A percentile compares a stretch with the other conserved stretches of the same genome.
These are phyloP conservation scores for Cadophora malorum DNA, from an alignment of 2,329 filamentous ascomycete species.

Conservation along the genomic window DNA sequence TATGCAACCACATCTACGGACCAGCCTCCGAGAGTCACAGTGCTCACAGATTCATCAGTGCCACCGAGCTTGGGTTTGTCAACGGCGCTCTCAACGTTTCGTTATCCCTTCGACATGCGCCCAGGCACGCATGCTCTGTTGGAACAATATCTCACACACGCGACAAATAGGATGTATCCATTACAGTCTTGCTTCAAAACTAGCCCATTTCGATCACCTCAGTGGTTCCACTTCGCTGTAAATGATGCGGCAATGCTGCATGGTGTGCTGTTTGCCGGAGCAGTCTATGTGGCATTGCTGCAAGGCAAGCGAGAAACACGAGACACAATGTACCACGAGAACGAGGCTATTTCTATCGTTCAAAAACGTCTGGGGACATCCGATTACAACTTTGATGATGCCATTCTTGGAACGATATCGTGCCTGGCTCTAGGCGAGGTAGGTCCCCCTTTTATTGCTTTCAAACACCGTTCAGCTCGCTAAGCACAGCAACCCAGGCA, in stretches of 20 bases:
- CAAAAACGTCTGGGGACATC: slow-evolving; percentile 28
- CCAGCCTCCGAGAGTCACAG: background rate
- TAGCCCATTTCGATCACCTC: slow-evolving; percentile 31
- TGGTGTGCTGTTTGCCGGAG: slow-evolving; percentile 35
- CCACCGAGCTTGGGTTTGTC: background rate
- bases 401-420: slow-evolving; percentile 34
- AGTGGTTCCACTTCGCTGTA: slow-evolving; percentile 37
- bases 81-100: background rate
- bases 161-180: slow-evolving; percentile 30
- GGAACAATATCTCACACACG: slow-evolving; percentile 31
- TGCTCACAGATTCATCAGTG: background rate
- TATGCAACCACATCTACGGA: background rate
- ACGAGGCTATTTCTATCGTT: slow-evolving; percentile 27
- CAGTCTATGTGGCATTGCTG: slow-evolving; percentile 32
- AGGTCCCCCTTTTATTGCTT: background rate
- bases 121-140: slow-evolving; percentile 28
- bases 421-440: slow-evolving; percentile 38
- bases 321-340: slow-evolving; percentile 32
- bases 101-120: slow-evolving; percentile 4
- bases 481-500: slow-evolving; percentile 23
- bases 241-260: slow-evolving; percentile 37
- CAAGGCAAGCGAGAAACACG: slow-evolving; percentile 31
- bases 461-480: background rate
- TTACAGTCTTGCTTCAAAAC: slow-evolving; percentile 25
- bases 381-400: slow-evolving; percentile 22